A percentile compares a stretch with the other conserved stretches of the same genome.
Evolutionary conservation across 192 early-diverging fungal species (phyloP).

Genomic region (Linderina pennispora): DNA sequence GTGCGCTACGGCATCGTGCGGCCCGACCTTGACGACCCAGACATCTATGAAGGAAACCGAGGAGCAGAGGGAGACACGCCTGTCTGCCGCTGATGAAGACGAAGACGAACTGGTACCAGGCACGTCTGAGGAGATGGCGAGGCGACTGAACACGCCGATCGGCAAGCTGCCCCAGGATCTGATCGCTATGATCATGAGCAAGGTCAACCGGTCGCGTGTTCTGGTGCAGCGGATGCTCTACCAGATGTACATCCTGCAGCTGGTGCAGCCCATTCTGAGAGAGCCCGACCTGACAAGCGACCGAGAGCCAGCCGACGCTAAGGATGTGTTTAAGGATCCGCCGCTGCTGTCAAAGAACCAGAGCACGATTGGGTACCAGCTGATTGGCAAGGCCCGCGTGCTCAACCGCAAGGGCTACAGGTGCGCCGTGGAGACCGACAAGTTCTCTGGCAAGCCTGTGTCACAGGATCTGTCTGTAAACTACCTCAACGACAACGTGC

Average conservation of each 20-base stretch:
- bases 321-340: constrained; percentile 8
- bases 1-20: constrained; percentile 16
- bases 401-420: constrained; percentile 13
- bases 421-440: constrained; percentile 1
- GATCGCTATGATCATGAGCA: not conserved
- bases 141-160: constrained; percentile 22
- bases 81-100: no score
- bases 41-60: no score
- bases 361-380: constrained; percentile 21
- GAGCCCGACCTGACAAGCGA: constrained; percentile 6
- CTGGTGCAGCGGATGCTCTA: constrained; percentile 11
- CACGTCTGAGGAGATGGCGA: constrained; percentile 14
- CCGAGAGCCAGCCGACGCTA: constrained; percentile 13
- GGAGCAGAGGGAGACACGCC: no score
- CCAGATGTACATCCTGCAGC: constrained; percentile 18
- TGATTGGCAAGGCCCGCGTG: constrained; percentile 19
- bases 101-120: no score
- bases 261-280: constrained; percentile 18
- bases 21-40: not conserved
- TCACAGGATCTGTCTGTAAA: constrained; percentile 1
- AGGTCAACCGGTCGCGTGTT: not conserved
- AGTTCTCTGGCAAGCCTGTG: not conserved
- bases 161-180: constrained; percentile 12
- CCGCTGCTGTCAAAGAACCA: not conserved
- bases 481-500: constrained; percentile 13